Conservation (phyloP, 2,329 filamentous ascomycete genomes). For the Ophiostoma ulmi region DNA sequence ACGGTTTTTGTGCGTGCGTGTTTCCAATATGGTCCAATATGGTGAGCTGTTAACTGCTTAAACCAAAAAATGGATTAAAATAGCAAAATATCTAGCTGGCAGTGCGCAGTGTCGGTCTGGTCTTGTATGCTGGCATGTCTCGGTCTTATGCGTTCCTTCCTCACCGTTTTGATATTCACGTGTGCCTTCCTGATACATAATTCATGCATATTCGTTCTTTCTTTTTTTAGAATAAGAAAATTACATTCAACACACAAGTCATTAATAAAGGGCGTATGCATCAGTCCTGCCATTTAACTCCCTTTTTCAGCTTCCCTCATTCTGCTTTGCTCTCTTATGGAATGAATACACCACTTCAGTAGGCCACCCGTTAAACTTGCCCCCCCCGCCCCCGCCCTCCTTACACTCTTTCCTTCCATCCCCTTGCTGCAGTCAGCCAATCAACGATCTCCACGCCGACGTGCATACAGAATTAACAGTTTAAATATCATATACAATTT, state of each 20-base stretch:
- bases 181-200: not conserved
- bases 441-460: constrained; percentile 26
- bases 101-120: not conserved
- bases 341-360: not conserved
- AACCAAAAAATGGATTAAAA: not conserved
- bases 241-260: too few species aligned
- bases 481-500: not conserved
- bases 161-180: constrained; percentile 8
- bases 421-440: constrained; percentile 24
- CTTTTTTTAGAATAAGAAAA: not conserved
- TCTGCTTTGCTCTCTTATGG: not conserved
- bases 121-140: constrained; percentile 8
- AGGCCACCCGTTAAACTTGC: not conserved
- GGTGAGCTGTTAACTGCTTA: not conserved
- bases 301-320: not conserved
- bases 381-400: constrained; percentile 18
- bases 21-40: not conserved
- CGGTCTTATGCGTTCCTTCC: not conserved
- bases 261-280: not conserved
- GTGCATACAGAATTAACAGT: not conserved
- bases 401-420: constrained; percentile 11
- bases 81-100: not conserved
- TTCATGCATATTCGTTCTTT: not conserved
- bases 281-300: not conserved
- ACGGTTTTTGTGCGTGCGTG: constrained; percentile 13